These are phyloP conservation scores for Astrocystis sublimbata DNA, from an alignment of 495 filamentous ascomycete genomes.

Conservation along the genomic window DNA sequence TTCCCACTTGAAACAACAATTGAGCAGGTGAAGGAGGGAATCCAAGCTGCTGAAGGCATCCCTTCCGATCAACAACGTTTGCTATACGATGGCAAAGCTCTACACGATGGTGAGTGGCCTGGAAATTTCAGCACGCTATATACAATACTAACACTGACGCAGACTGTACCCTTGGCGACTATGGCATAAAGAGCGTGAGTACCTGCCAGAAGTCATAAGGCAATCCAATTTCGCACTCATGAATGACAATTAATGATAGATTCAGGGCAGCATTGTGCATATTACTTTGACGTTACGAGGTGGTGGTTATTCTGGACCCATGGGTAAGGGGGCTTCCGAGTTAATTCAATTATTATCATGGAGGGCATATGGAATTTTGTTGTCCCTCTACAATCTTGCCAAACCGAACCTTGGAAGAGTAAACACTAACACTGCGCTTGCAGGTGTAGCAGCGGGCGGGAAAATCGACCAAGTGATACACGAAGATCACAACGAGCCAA, in stretches of 20 bases:
- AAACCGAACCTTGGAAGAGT: no score
- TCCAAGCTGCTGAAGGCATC: conserved; percentile 27
- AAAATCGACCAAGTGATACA: conserved; percentile 37
- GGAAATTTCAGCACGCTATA: no score
- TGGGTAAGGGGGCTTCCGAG: no score
- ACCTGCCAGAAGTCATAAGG: background rate
- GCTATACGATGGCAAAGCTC: background rate
- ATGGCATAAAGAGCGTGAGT: background rate
- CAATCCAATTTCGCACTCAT: background rate
- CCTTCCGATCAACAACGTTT: background rate
- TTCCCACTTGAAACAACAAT: conserved; percentile 16
- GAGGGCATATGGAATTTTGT: no score
- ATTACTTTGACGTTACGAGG: background rate
- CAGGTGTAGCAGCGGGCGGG: conserved; percentile 40
- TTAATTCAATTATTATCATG: no score
- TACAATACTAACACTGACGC: background rate
- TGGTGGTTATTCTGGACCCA: conserved; percentile 8
- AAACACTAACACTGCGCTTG: no score
- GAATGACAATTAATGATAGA: background rate
- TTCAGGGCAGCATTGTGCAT: background rate
- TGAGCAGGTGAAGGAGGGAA: conserved; percentile 27
- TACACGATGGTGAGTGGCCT: conserved; percentile 2
- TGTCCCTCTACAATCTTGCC: no score
- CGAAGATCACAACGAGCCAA: conserved; percentile 20
- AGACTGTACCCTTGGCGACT: conserved; percentile 1